A percentile compares a stretch with the other conserved stretches of the same genome.
Conservation (phyloP, 176 grass and related monocot genomes). For the Sorghum bicolor region Sorghum_bicolor_NCBIv3 NC_012875.2:55437001-55437500, state of each 20-base stretch:
- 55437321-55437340: too few species aligned
- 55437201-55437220: conserved; percentile 61
- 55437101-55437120: not conserved
- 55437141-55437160: conserved; percentile 6
- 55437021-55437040: not conserved
- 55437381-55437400: not conserved
- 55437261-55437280: too few species aligned
- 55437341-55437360: too few species aligned
- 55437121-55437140: not conserved
- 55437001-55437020: not conserved
- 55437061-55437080: not conserved
- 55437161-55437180: conserved; percentile 25
- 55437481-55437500: conserved; percentile 46
- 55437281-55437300: too few species aligned
- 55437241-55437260: not conserved
- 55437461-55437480: conserved; percentile 47
- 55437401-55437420: not conserved
- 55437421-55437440: not conserved
- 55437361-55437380: not conserved
- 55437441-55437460: not conserved
- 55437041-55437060: not conserved
- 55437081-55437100: not conserved
- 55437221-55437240: conserved; percentile 28
- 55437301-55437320: not conserved
- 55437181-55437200: conserved; percentile 48